These are phyloP conservation scores for Actinomortierella ambigua DNA, from an alignment of 371 early-diverging fungal species.

Conservation along the genomic window DNA sequence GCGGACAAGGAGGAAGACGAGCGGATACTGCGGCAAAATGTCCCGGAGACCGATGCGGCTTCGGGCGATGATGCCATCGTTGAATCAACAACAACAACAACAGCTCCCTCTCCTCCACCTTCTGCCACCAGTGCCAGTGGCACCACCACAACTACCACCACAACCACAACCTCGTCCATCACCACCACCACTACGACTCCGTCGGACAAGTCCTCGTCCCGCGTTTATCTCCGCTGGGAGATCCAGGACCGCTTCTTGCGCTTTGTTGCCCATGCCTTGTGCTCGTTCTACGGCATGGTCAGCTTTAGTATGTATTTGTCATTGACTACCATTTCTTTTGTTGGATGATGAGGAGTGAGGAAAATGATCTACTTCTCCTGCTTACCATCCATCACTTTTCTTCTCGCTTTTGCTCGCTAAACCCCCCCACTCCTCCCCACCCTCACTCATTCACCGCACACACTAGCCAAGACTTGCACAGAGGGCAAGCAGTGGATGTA, in stretches of 20 bases:
- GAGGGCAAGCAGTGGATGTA: slow-evolving; percentile 43
- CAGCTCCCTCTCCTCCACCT: too few species aligned
- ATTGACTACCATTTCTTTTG: neutral
- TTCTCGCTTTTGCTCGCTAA: neutral
- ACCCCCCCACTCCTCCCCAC: too few species aligned
- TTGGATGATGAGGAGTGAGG: neutral
- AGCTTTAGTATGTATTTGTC: slow-evolving; percentile 34
- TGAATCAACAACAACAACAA: too few species aligned
- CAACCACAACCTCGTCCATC: too few species aligned
- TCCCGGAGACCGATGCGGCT: neutral
- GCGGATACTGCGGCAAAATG: too few species aligned
- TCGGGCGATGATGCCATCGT: neutral
- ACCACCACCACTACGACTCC: too few species aligned
- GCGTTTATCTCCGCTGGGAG: slow-evolving; percentile 42
- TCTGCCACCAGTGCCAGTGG: too few species aligned
- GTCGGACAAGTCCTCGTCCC: slow-evolving; percentile 1
- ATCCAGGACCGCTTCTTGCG: slow-evolving; percentile 46
- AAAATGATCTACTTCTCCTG: neutral
- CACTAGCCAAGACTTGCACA: slow-evolving; percentile 33
- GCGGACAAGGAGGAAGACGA: neutral
- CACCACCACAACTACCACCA: too few species aligned
- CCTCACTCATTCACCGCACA: neutral
- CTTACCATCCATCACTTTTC: neutral
- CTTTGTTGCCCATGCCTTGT: slow-evolving; percentile 46
- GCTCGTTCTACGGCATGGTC: slow-evolving; percentile 40